A percentile compares a stretch with the other conserved stretches of the same genome.
Evolutionary conservation across 2,329 filamentous ascomycete genomes (phyloP).

Genomic region (Talaromyces pinophilus): DNA sequence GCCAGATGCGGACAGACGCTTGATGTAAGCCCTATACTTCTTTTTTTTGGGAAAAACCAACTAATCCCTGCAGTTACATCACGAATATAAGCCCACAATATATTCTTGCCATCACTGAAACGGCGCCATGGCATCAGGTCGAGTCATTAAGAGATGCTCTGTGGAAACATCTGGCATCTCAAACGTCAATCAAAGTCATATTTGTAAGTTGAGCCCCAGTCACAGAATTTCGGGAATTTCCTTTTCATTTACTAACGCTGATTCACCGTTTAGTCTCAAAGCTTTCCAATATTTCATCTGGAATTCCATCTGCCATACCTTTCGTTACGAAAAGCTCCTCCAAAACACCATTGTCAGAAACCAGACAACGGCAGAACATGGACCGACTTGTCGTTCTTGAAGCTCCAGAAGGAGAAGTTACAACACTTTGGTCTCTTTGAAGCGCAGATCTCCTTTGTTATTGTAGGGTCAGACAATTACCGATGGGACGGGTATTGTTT

Average conservation of each 20-base stretch:
- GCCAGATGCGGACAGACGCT: neutral
- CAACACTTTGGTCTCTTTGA: neutral
- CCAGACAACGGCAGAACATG: neutral
- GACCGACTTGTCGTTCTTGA: neutral
- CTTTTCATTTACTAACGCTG: neutral
- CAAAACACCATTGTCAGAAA: neutral
- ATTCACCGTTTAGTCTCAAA: neutral
- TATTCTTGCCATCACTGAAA: neutral
- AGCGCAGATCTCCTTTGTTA: neutral
- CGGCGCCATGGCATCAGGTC: neutral
- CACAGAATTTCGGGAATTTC: neutral
- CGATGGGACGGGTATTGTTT: constrained; percentile 3
- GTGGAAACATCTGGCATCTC: neutral
- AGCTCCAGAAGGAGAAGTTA: neutral
- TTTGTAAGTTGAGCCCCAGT: neutral
- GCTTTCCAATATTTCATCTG: neutral
- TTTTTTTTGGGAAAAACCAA: neutral
- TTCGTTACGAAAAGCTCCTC: neutral
- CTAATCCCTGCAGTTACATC: neutral
- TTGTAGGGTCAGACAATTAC: neutral
- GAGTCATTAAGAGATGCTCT: neutral
- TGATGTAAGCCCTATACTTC: neutral
- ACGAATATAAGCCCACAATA: neutral
- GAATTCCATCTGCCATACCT: neutral
- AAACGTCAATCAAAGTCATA: neutral